These are phyloP conservation scores for Talaromyces proteolyticus DNA, from an alignment of 495 filamentous ascomycete genomes.

Conservation along the genomic window DNA sequence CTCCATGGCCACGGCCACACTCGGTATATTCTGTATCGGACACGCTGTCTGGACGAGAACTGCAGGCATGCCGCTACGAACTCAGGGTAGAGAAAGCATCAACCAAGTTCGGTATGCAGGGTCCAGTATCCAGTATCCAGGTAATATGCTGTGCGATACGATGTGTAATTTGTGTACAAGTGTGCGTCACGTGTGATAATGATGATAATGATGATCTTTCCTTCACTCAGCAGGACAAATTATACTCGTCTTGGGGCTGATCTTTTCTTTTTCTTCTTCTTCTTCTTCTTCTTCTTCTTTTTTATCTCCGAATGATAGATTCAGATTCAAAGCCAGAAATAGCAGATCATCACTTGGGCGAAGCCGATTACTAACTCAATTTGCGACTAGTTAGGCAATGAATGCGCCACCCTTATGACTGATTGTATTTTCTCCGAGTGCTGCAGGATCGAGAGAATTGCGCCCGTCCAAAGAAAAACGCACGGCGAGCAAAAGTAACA, in stretches of 20 bases:
- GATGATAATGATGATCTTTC: no score
- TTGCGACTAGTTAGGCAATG: not conserved
- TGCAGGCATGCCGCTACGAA: conserved; percentile 17
- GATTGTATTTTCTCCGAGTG: not conserved
- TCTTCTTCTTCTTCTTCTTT: no score
- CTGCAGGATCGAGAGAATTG: not conserved
- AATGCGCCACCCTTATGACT: not conserved
- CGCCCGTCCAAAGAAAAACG: no score
- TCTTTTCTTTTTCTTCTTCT: no score
- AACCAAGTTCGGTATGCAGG: not conserved
- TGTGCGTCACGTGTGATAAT: no score
- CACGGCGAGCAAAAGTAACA: no score
- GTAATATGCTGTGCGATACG: no score
- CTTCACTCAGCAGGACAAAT: no score
- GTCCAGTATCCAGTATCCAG: not conserved
- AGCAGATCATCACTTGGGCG: not conserved
- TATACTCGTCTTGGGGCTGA: no score
- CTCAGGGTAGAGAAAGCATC: not conserved
- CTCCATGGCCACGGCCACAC: conserved; percentile 35
- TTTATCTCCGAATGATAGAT: no score
- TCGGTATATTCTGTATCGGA: conserved; percentile 62
- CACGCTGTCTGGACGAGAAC: conserved; percentile 52
- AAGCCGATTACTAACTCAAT: not conserved
- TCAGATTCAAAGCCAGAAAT: no score
- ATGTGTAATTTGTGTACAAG: no score